These are phyloP conservation scores for Asterophora parasitica DNA, from an alignment of 768 basidiomycete genomes.

Conservation along the genomic window DNA sequence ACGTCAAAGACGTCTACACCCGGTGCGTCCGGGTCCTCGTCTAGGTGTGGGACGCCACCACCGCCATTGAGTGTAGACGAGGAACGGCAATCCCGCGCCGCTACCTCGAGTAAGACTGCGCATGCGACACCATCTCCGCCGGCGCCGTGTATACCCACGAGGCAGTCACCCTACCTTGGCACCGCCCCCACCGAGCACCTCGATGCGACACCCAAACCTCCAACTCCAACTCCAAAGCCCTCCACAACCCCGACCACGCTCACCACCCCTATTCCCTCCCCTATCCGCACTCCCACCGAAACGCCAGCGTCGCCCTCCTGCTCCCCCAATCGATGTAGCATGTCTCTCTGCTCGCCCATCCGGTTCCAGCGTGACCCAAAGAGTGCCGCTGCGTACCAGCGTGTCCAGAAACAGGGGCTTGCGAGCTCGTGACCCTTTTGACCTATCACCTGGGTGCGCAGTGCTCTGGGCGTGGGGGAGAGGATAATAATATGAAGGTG, in stretches of 20 bases:
- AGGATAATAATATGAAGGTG: too few species aligned
- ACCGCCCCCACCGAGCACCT: background rate
- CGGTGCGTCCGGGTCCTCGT: background rate
- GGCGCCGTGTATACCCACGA: conserved; percentile 1
- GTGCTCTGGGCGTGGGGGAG: too few species aligned
- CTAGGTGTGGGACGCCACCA: background rate
- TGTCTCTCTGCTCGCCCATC: conserved; percentile 1
- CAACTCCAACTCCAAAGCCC: too few species aligned
- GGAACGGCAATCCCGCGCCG: background rate
- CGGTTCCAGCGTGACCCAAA: conserved; percentile 6
- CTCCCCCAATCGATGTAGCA: background rate
- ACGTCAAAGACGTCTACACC: background rate
- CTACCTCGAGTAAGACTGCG: too few species aligned
- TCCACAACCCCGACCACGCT: background rate
- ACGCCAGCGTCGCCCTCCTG: background rate
- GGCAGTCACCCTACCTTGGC: background rate
- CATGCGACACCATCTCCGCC: conserved; percentile 3
- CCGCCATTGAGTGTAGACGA: background rate
- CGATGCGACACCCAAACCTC: too few species aligned
- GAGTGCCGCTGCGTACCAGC: background rate
- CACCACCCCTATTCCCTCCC: background rate
- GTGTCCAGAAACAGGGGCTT: conserved; percentile 1
- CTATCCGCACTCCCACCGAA: background rate
- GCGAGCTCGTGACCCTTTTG: background rate
- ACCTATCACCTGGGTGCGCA: too few species aligned